phyloP scores from a whole-genome alignment of 345 rosid genomes.

The Litchi chinensis region DNA sequence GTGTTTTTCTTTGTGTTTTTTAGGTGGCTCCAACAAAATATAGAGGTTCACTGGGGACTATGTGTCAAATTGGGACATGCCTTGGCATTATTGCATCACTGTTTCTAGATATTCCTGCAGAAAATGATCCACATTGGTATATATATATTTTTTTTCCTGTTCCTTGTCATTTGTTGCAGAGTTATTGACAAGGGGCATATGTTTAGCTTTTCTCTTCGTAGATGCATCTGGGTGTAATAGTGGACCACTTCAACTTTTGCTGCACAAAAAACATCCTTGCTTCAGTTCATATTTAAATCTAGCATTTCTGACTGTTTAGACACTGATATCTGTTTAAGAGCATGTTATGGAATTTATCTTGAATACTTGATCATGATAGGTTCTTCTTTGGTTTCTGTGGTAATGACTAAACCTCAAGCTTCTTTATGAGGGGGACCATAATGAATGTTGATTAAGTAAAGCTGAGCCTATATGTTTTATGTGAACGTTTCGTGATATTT shows the following conservation, averaged over 20 bases:
- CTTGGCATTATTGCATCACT: constrained; percentile 68
- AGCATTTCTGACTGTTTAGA: neutral
- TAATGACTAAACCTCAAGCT: neutral
- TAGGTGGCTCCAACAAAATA: constrained; percentile 82
- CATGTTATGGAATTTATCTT: neutral
- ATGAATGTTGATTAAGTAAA: neutral
- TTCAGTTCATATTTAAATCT: neutral
- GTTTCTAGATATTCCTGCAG: constrained; percentile 60
- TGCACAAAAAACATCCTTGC: neutral
- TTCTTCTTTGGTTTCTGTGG: too few relatives aligned
- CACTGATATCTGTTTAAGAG: neutral
- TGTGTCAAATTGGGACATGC: constrained; percentile 73
- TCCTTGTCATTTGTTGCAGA: neutral
- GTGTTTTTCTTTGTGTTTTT: constrained; percentile 6
- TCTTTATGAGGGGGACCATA: neutral
- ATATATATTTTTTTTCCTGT: constrained; percentile 40
- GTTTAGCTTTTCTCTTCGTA: neutral
- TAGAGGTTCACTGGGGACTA: constrained; percentile 70
- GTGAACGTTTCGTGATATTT: neutral
- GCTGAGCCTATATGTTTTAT: neutral
- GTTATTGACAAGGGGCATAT: constrained; percentile 13
- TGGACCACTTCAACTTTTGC: neutral
- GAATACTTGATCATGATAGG: too few relatives aligned
- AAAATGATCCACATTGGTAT: constrained; percentile 77
- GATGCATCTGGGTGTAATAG: neutral